Evolutionary conservation across 108 stramenopile species (phyloP).

Genomic region (Cyclotella baltica): DNA sequence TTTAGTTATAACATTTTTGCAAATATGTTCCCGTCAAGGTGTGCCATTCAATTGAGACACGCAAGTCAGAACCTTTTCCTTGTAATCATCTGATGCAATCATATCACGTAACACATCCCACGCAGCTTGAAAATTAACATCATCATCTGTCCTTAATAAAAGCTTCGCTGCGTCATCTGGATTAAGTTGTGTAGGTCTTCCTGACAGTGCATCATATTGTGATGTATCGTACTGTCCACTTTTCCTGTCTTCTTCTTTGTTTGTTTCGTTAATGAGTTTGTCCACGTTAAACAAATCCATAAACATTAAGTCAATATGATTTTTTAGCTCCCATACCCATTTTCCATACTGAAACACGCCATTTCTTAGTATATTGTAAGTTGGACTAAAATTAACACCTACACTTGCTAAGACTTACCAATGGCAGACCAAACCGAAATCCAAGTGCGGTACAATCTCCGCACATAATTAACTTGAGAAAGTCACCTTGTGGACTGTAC

Average conservation of each 20-base stretch:
- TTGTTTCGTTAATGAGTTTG: conserved; percentile 47
- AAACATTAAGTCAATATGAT: conserved; percentile 81
- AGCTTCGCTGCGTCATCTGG: conserved; percentile 63
- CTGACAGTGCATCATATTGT: conserved; percentile 64
- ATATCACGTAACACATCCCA: conserved; percentile 79
- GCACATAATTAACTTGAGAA: conserved; percentile 83
- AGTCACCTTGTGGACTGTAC: conserved; percentile 86
- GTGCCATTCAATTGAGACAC: neutral
- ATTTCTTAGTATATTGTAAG: neutral
- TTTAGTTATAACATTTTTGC: too few species aligned
- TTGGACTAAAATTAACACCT: too few species aligned
- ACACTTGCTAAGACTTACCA: conserved; percentile 46
- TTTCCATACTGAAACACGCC: conserved; percentile 58
- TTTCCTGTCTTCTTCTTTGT: conserved; percentile 22
- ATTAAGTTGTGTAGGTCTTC: conserved; percentile 30
- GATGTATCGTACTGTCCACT: conserved; percentile 63
- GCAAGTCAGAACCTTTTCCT: conserved; percentile 46
- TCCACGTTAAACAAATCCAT: conserved; percentile 76
- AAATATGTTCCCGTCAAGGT: neutral
- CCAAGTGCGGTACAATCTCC: conserved; percentile 90
- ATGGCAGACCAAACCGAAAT: conserved; percentile 86
- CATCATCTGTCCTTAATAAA: conserved; percentile 70
- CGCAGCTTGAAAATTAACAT: conserved; percentile 68
- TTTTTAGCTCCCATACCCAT: conserved; percentile 89
- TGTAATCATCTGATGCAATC: conserved; percentile 68